Conservation (phyloP, 192 early-diverging fungal species). For the Entomortierella parvispora region DNA sequence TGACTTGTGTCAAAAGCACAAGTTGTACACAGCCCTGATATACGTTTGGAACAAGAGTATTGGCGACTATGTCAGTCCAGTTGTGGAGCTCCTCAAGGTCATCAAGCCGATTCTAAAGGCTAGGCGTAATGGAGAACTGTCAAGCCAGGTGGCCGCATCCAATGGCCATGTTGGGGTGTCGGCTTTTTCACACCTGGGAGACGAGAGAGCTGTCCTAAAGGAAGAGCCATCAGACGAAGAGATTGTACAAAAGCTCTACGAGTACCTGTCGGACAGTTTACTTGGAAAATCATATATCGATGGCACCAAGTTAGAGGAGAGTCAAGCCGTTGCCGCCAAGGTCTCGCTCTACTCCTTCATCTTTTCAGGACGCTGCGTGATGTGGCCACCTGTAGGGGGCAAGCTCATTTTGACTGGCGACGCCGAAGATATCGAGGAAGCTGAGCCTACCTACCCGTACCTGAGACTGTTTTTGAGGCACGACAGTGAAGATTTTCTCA, state of each 20-base stretch:
- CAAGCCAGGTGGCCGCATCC: neutral
- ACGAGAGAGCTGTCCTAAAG: conserved; percentile 12
- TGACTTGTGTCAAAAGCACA: conserved; percentile 61
- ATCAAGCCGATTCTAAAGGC: conserved; percentile 57
- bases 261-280: conserved; percentile 62
- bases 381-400: conserved; percentile 66
- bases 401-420: conserved; percentile 64
- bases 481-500: conserved; percentile 62
- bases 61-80: conserved; percentile 68
- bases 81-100: conserved; percentile 64
- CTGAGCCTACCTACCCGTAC: conserved; percentile 72
- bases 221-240: conserved; percentile 29
- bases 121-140: neutral
- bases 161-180: neutral
- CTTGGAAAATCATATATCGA: conserved; percentile 64
- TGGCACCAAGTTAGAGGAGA: conserved; percentile 40
- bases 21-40: conserved; percentile 65
- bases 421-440: conserved; percentile 54
- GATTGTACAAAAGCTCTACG: conserved; percentile 62
- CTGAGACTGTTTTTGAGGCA: conserved; percentile 60
- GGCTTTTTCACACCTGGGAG: neutral
- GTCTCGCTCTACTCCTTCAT: conserved; percentile 68
- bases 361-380: conserved; percentile 69
- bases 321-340: conserved; percentile 59
- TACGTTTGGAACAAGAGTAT: conserved; percentile 72